Evolutionary conservation across 2,329 filamentous ascomycete species (phyloP).

Genomic region (Paramyrothecium roridum): DNA sequence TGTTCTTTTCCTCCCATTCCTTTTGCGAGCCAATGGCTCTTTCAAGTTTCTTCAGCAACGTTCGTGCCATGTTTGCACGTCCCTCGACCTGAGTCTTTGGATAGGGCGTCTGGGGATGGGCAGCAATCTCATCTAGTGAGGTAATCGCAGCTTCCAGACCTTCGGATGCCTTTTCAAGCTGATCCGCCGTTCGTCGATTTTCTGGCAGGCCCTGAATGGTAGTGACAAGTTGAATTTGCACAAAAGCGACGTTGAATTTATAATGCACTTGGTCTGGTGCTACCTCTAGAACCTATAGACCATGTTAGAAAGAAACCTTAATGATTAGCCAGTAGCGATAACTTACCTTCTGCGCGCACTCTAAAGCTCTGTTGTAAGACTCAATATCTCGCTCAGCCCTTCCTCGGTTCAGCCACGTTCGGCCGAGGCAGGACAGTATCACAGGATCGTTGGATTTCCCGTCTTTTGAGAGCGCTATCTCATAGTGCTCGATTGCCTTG

Average conservation of each 20-base stretch:
- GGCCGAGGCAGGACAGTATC: slow-evolving; percentile 81
- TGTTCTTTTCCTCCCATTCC: slow-evolving; percentile 92
- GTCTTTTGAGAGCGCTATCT: slow-evolving; percentile 76
- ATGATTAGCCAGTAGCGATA: neutral
- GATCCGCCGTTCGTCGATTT: slow-evolving; percentile 70
- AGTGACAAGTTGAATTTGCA: slow-evolving; percentile 90
- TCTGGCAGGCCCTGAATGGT: slow-evolving; percentile 74
- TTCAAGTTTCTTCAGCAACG: slow-evolving; percentile 87
- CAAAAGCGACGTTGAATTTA: slow-evolving; percentile 97
- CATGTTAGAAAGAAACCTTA: slow-evolving; percentile 8
- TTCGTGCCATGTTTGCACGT: slow-evolving; percentile 94
- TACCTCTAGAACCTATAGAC: slow-evolving; percentile 65
- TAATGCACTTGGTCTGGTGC: slow-evolving; percentile 84
- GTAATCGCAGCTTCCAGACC: slow-evolving; percentile 87
- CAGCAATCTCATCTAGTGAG: slow-evolving; percentile 60
- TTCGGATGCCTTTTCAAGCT: slow-evolving; percentile 75
- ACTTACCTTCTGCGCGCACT: slow-evolving; percentile 61
- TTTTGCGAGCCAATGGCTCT: slow-evolving; percentile 79
- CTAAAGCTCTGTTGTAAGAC: slow-evolving; percentile 53
- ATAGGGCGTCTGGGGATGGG: slow-evolving; percentile 72
- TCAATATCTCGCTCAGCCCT: slow-evolving; percentile 59
- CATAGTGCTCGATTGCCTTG: slow-evolving; percentile 93
- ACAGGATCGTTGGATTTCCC: slow-evolving; percentile 69
- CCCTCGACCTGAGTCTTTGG: slow-evolving; percentile 88
- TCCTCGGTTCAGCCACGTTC: slow-evolving; percentile 81